Percentiles rank a stretch among this genome's conserved stretches.
Evolutionary conservation across 768 basidiomycete species (phyloP).

Genomic region (Tylopilus rubrobrunneus): DNA sequence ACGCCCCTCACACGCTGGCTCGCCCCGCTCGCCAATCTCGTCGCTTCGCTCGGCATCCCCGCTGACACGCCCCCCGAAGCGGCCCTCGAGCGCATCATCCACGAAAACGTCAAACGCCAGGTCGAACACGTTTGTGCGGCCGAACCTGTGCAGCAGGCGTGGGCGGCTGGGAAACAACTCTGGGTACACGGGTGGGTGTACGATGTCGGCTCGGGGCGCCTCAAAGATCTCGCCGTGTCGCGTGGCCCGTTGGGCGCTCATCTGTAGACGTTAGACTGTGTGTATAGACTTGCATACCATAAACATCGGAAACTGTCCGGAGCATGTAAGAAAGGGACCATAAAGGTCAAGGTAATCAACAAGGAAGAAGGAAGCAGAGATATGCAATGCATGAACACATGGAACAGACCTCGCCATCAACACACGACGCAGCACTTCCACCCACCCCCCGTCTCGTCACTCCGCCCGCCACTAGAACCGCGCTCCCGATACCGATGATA

Average conservation of each 20-base stretch:
- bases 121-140: conserved; percentile 49
- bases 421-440: conserved; percentile 68
- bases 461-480: conserved; percentile 33
- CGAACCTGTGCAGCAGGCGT: conserved; percentile 43
- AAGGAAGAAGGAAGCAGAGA: not conserved
- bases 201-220: conserved; percentile 52
- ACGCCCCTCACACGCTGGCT: conserved; percentile 65
- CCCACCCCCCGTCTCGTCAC: conserved; percentile 38
- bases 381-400: conserved; percentile 5
- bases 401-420: conserved; percentile 24
- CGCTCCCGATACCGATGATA: conserved; percentile 46
- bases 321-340: not conserved
- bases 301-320: conserved; percentile 10
- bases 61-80: conserved; percentile 28
- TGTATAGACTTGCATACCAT: conserved; percentile 2
- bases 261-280: not conserved
- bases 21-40: conserved; percentile 55
- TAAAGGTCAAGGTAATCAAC: not conserved
- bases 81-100: conserved; percentile 47
- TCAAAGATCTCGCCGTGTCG: conserved; percentile 57
- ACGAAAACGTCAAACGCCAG: conserved; percentile 58
- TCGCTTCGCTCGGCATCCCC: conserved; percentile 41
- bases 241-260: conserved; percentile 4
- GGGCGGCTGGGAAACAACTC: conserved; percentile 39
- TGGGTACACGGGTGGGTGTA: conserved; percentile 76